Base-by-base conservation (phyloP, 768 basidiomycete species). In the Arthromyces matolae region DNA sequence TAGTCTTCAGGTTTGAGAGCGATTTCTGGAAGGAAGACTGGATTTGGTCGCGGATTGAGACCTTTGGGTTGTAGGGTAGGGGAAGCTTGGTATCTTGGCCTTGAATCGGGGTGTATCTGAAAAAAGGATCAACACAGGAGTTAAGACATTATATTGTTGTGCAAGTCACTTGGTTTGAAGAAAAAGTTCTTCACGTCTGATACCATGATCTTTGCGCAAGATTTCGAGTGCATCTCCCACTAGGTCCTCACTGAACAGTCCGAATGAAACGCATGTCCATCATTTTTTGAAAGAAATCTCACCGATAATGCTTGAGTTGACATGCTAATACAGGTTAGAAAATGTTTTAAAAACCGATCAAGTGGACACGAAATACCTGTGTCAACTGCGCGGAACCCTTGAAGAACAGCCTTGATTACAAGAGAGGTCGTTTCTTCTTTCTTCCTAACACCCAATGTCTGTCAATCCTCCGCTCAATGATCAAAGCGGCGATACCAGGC, bases 381-480 rank as follows among this genome's bases (percentile, higher is more conserved):
- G 57, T 93, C 91, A 23, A 93, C 81, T 4, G 85, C 89, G 37
- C 83, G 70, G 61, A 92, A 93, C 5, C 91, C 90, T 53, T 79
- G 76, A 31, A 84, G 65, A 46, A 92, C 79, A 8, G 91, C 91
- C 45, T 71, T 75, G 41, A 84, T 67, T 16, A 92, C 89, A 3
- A 91, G 76, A 4, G 71, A 65, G 0, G 80, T 67, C 1, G 91
- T 93, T 19, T 73, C 64, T 45, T 86, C 84, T 58, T 83, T 83
- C 70, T 93, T 93, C 89, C 88, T 90, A 55, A 8, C 29, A 34
- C 25, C 31, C 37, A 32, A 36, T 38, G 16, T 49, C 14, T 28
- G 23, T 37, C 46, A 27, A 18, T 35, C 40, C 45, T 43, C 39
- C 18, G 16, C 35, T 14, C 22, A 43, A 8, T 20, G 40, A 23